Percentiles rank a stretch among this genome's conserved stretches.
Conservation (phyloP, 2,329 filamentous ascomycete genomes). For the Beauveria rudraprayagi region DNA sequence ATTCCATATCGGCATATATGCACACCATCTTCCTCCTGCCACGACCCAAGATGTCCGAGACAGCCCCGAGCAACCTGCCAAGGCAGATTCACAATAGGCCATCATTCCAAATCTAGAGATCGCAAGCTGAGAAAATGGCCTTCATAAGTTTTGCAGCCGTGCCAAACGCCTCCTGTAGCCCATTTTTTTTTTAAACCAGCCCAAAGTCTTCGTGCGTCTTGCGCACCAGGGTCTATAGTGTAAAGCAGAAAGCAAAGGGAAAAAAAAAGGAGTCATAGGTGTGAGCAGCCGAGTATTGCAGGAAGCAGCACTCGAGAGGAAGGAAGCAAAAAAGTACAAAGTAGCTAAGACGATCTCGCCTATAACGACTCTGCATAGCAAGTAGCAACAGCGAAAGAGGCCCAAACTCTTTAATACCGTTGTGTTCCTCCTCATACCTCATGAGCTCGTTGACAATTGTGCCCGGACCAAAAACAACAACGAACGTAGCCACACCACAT, state of each 20-base stretch:
- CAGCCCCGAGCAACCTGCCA: too few species aligned
- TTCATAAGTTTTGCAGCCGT: not conserved
- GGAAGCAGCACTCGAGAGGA: conserved; percentile 14
- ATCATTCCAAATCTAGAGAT: not conserved
- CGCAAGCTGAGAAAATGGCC: not conserved
- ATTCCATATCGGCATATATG: not conserved
- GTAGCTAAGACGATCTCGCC: conserved; percentile 11
- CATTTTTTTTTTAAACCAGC: not conserved
- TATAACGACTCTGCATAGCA: conserved; percentile 9
- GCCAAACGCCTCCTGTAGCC: not conserved
- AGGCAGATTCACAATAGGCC: not conserved
- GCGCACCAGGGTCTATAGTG: conserved; percentile 1
- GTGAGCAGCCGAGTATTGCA: conserved; percentile 2
- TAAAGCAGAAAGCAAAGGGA: not conserved
- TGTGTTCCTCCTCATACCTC: not conserved
- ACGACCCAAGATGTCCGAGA: not conserved
- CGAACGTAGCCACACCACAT: conserved; percentile 5
- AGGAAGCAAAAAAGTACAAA: conserved; percentile 16
- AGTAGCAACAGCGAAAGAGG: conserved; percentile 1
- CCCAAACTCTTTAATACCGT: conserved; percentile 6
- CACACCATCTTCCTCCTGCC: not conserved
- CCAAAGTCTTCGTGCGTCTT: conserved; percentile 1
- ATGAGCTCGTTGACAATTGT: not conserved
- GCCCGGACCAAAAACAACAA: not conserved
- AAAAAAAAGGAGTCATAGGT: conserved; percentile 8